These are phyloP conservation scores for Scutellaria barbata DNA, from an alignment of 257 asterid species.

Conservation along the genomic window DNA sequence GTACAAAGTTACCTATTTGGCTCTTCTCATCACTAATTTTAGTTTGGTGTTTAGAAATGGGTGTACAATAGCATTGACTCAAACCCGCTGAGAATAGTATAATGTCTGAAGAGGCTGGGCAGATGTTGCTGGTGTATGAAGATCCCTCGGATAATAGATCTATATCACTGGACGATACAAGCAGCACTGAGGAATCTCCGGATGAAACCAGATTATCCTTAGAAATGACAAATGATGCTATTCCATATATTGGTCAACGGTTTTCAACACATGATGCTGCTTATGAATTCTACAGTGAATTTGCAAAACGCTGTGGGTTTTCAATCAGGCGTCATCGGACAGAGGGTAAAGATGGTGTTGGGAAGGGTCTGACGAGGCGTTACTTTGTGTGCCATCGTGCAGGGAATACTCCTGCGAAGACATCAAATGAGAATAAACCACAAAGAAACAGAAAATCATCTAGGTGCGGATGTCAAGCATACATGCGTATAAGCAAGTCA, in stretches of 20 bases:
- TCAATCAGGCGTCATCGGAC: slow-evolving; percentile 95
- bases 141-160: slow-evolving; percentile 90
- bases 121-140: slow-evolving; percentile 76
- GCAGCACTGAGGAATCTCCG: slow-evolving; percentile 92
- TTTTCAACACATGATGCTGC: slow-evolving; percentile 89
- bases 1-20: no score
- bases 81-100: slow-evolving; percentile 31
- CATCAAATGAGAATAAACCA: slow-evolving; percentile 66
- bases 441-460: slow-evolving; percentile 95
- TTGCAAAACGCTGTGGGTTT: slow-evolving; percentile 85
- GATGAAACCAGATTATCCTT: slow-evolving; percentile 69
- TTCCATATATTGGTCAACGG: slow-evolving; percentile 86
- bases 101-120: slow-evolving; percentile 82
- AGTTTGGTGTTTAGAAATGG: slow-evolving; percentile 34
- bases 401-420: slow-evolving; percentile 86
- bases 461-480: slow-evolving; percentile 97
- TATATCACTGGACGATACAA: slow-evolving; percentile 76
- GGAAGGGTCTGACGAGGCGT: slow-evolving; percentile 97
- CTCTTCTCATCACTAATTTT: slow-evolving; percentile 19
- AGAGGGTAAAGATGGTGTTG: slow-evolving; percentile 97
- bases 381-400: slow-evolving; percentile 99
- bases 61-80: slow-evolving; percentile 30
- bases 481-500: slow-evolving; percentile 93
- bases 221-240: slow-evolving; percentile 58
- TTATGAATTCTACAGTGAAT: slow-evolving; percentile 85